Base-by-base conservation (phyloP, 768 basidiomycete species). In the Phallus indusiatus region DNA sequence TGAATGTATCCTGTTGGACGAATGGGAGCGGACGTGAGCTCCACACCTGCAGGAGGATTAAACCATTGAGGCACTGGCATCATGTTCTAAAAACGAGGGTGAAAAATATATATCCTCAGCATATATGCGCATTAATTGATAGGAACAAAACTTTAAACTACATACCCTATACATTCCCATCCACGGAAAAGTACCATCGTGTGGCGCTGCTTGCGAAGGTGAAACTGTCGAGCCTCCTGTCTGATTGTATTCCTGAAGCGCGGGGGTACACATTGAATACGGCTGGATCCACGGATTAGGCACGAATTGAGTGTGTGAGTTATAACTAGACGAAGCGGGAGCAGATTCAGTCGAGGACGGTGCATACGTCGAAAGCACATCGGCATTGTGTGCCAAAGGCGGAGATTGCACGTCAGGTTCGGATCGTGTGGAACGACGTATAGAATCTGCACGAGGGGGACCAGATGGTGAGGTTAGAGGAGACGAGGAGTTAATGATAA, bases 1-100 rank as follows among this genome's bases (percentile, higher is more conserved):
- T 58, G 56, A 12, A 58, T 49, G 28, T 58, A 58, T 51, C 56
- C 56, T 1, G 56, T 58, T 21, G 56, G 56, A 24, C 56, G 48
- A 22, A 58, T 22, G 17, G 56, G 56, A 22, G 56, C 47, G 46
- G 56, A 34, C 14, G 56, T 49, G 35, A 58, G 56, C 28, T 58
- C 56, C 16, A 58, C 56, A n/a, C 56, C 56, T 12, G 56, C 48
- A 51, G 56, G 56, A n/a, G 56, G 56, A 47, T 51, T 58, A 28
- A 58, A 58, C 56, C 56, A 58, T 12, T 42, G 56, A 11, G 49
- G 20, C 17, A 50, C 18, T 1, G 56, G 56, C 18, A 58, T n/a
- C 20, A 58, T 49, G 35, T 50, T 58, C 56, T 58, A 33, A 24
- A 50, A 28, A 1, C 24, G 14, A n/a, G 12, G 18, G 12, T 49